phyloP scores from a whole-genome alignment of 2,329 filamentous ascomycete species.

The Fusarium sp. region DNA sequence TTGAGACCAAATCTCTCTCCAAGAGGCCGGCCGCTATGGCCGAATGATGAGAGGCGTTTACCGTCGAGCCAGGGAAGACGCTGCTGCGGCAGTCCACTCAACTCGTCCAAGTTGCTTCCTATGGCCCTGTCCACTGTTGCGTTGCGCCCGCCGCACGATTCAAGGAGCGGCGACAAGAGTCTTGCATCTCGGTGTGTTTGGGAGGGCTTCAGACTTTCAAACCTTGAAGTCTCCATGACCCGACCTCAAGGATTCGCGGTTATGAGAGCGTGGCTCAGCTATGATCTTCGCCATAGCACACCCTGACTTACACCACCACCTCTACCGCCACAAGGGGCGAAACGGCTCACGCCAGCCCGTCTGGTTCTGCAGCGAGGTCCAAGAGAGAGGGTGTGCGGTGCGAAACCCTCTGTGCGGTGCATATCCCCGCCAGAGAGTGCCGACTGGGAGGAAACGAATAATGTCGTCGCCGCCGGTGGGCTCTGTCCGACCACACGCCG shows the following conservation, averaged over 20 bases:
- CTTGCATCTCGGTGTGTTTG: not conserved
- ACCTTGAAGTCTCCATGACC: constrained; percentile 13
- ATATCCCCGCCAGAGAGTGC: constrained; percentile 12
- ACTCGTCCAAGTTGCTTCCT: constrained; percentile 1
- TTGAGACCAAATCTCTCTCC: constrained; percentile 19
- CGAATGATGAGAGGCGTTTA: constrained; percentile 21
- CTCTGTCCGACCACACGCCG: constrained; percentile 20
- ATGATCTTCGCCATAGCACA: constrained; percentile 31
- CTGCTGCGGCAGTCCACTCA: not conserved
- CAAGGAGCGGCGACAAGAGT: constrained; percentile 1
- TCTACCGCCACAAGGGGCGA: constrained; percentile 33
- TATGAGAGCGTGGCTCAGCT: constrained; percentile 38
- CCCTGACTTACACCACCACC: constrained; percentile 37
- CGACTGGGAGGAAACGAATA: constrained; percentile 21
- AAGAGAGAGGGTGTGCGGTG: constrained; percentile 35
- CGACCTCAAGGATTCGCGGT: constrained; percentile 25
- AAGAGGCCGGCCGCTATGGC: constrained; percentile 24
- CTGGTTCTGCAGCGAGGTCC: constrained; percentile 30
- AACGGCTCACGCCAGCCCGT: constrained; percentile 35
- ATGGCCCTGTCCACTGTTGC: not conserved
- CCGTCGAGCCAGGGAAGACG: constrained; percentile 6
- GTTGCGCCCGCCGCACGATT: constrained; percentile 9
- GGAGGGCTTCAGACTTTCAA: constrained; percentile 37
- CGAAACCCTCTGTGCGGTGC: constrained; percentile 1
- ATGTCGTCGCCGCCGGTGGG: constrained; percentile 20